Conservation (phyloP, 2,329 filamentous ascomycete species). For the Aureobasidium pullulans region DNA sequence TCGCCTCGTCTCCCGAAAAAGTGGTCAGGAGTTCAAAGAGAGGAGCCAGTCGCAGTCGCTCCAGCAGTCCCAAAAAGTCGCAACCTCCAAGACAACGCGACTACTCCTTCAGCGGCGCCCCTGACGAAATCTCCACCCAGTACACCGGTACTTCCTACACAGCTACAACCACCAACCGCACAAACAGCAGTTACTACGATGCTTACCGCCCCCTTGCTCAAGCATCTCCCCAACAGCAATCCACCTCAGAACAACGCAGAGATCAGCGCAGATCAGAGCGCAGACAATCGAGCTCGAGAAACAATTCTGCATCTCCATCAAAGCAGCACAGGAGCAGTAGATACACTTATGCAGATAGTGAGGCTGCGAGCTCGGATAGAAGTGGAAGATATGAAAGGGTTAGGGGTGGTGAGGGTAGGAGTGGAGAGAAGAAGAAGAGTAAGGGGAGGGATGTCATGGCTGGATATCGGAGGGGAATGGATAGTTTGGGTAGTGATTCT, state of each 20-base stretch:
- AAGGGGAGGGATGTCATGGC: conserved; percentile 17
- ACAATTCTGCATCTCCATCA: not conserved
- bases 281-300: not conserved
- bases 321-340: not conserved
- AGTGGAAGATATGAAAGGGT: conserved; percentile 44
- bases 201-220: conserved; percentile 26
- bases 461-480: conserved; percentile 29
- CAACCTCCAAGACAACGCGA: conserved; percentile 18
- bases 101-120: conserved; percentile 27
- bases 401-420: not conserved
- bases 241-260: conserved; percentile 6
- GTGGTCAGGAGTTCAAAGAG: conserved; percentile 20
- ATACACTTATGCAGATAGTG: conserved; percentile 26
- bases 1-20: not conserved
- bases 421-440: conserved; percentile 17
- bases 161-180: conserved; percentile 17
- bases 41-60: conserved; percentile 19
- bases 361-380: conserved; percentile 29
- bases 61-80: conserved; percentile 25
- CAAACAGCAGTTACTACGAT: conserved; percentile 28
- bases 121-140: conserved; percentile 28
- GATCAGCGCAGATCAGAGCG: not conserved
- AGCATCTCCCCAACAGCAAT: not conserved
- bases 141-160: conserved; percentile 32
- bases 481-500: conserved; percentile 28